Evolutionary conservation across 1,284 basidiomycete species (phyloP), one percentile per base, ranked within the genome.

Genomic region (Caloboletus firmus): DNA sequence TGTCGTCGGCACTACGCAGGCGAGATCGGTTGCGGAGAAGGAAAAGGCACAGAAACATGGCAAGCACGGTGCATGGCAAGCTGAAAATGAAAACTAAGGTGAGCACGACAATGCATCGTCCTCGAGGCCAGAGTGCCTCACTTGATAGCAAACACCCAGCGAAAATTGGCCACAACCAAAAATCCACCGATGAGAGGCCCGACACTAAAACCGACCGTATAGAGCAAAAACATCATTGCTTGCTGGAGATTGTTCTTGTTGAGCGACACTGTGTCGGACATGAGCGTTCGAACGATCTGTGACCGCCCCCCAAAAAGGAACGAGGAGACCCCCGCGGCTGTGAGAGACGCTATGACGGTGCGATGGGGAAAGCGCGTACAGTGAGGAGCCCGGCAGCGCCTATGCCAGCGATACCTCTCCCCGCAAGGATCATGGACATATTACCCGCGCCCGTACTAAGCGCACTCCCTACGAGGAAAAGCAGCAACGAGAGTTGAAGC

Each of bases 131-230:
- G 13, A 39, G 26, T 0, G 1, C 56, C 76, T 57, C 48, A 78
- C 78, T 81, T 81, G 69, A 81, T 81, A 3, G 75, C 80, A 54
- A 81, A 82, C 15, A 81, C 74, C 79, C 79, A 82, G 30, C 80
- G 73, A 62, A 78, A 81, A 44, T 66, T 74, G 8, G 74, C 62
- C 2, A 59, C 59, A 5, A 74, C 65, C 7, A 81, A 61, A 24
- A 58, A 71, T 5, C 79, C 80, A 5, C 79, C 79, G 44, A 80
- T 75, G 44, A 75, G 62, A 0, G 80, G 80, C 0, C 80, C 80
- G 5, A 76, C 50, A 42, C 66, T 72, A 52, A 70, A 80, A 0
- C 79, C 79, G 31, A 79, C 54, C 0, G 72, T 49, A 62, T 78
- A 81, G 2, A 81, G 69, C 4, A 78, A 39, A 56, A 79, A 76